Percentiles rank a stretch among this genome's conserved stretches.
phyloP scores from a whole-genome alignment of 352 stramenopile genomes.

The Phytophthora citrophthora region DNA sequence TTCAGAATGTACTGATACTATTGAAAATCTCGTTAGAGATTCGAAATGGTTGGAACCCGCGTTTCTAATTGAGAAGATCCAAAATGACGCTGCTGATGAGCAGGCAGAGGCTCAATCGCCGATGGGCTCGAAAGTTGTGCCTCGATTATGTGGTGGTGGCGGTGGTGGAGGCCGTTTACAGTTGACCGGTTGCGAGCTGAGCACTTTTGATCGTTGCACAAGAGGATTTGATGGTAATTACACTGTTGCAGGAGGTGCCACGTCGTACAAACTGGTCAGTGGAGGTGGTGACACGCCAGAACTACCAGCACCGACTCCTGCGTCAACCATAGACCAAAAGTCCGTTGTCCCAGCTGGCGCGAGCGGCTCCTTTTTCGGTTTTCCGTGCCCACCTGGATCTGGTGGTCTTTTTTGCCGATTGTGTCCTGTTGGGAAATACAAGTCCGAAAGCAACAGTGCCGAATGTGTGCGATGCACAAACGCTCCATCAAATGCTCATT shows the following conservation, averaged over 20 bases:
- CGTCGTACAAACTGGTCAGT: conserved; percentile 35
- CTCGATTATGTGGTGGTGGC: conserved; percentile 66
- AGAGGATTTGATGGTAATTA: conserved; percentile 81
- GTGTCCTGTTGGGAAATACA: conserved; percentile 69
- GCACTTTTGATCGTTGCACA: conserved; percentile 70
- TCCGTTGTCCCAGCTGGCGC: conserved; percentile 42
- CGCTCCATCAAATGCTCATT: conserved; percentile 73
- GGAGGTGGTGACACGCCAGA: conserved; percentile 14
- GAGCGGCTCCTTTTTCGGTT: conserved; percentile 78
- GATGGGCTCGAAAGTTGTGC: conserved; percentile 27
- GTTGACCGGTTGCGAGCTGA: conserved; percentile 71
- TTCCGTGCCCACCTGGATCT: conserved; percentile 78
- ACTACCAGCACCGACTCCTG: conserved; percentile 22
- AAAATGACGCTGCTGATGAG: conserved; percentile 24
- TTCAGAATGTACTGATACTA: conserved; percentile 57
- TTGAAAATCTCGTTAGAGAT: conserved; percentile 30
- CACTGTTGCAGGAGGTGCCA: conserved; percentile 69
- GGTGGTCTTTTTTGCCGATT: conserved; percentile 76
- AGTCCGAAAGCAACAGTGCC: conserved; percentile 81
- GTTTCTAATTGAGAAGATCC: conserved; percentile 19
- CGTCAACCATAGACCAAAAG: conserved; percentile 22
- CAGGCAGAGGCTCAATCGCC: conserved; percentile 32
- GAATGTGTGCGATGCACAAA: conserved; percentile 71
- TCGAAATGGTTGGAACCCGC: conserved; percentile 12
- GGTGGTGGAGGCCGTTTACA: conserved; percentile 75